These are phyloP conservation scores for Wallemia mellicola DNA, from an alignment of 1,284 basidiomycete species.

Conservation along the genomic window DNA sequence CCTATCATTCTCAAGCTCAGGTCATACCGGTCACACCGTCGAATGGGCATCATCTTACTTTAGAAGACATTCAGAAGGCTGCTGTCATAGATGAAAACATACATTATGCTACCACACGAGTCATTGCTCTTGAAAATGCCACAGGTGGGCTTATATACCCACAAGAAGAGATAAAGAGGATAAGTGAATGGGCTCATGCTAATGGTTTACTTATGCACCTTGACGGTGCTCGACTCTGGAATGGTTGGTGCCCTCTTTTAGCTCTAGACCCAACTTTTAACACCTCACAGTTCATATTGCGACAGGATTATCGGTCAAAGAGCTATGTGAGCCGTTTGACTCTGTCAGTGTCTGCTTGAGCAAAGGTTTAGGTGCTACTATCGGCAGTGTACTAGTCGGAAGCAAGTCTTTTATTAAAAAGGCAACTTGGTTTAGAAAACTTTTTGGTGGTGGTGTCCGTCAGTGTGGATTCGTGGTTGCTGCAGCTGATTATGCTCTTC, in stretches of 20 bases:
- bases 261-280: background rate
- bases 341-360: constrained; percentile 80
- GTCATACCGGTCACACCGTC: constrained; percentile 33
- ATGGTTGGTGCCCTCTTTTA: constrained; percentile 27
- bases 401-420: constrained; percentile 39
- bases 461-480: constrained; percentile 53
- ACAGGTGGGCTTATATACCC: constrained; percentile 72
- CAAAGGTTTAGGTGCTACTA: constrained; percentile 78
- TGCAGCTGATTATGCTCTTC: constrained; percentile 56
- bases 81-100: constrained; percentile 37
- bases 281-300: constrained; percentile 18
- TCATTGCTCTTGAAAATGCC: constrained; percentile 31
- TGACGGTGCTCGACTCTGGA: constrained; percentile 87
- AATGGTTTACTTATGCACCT: constrained; percentile 52
- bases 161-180: constrained; percentile 58
- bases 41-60: constrained; percentile 52
- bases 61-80: constrained; percentile 34
- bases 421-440: constrained; percentile 60
- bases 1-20: constrained; percentile 48
- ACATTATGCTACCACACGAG: constrained; percentile 20
- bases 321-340: constrained; percentile 70
- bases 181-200: constrained; percentile 40
- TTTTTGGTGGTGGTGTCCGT: constrained; percentile 82
- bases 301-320: constrained; percentile 36
- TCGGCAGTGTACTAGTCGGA: constrained; percentile 71